These are phyloP conservation scores for Desmodesmus armatus DNA, from an alignment of 139 green algal genomes.

Conservation along the genomic window DNA sequence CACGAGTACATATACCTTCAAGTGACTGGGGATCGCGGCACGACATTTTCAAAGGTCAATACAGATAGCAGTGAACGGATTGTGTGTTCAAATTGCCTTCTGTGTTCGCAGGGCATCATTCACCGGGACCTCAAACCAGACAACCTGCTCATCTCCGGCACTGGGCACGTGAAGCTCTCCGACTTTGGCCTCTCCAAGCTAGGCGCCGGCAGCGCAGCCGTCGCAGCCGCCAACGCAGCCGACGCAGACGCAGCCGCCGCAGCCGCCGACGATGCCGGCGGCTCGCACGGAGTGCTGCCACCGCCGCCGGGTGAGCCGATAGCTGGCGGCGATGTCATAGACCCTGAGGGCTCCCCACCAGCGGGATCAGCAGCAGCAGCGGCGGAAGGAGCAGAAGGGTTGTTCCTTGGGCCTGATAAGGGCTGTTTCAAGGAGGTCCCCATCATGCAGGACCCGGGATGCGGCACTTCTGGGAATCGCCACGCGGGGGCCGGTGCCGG, in stretches of 20 bases:
- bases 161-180: slow-evolving; percentile 96
- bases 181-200: slow-evolving; percentile 91
- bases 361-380: slow-evolving; percentile 12
- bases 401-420: no score
- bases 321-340: not conserved
- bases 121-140: slow-evolving; percentile 98
- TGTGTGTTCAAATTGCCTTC: no score
- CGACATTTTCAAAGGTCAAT: no score
- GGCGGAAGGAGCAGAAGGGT: not conserved
- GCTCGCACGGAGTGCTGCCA: no score
- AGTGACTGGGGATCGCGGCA: no score
- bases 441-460: no score
- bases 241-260: not conserved
- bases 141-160: slow-evolving; percentile 92
- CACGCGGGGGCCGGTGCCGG: not conserved
- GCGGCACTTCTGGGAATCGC: not conserved
- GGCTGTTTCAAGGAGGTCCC: no score
- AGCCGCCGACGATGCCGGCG: not conserved
- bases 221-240: slow-evolving; percentile 1
- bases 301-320: not conserved
- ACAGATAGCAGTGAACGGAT: no score
- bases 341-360: not conserved
- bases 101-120: slow-evolving; percentile 89
- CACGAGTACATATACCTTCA: no score
- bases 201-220: slow-evolving; percentile 23